Base-by-base conservation (phyloP, 2,329 filamentous ascomycete genomes). In the Penicillium thymicola region DNA sequence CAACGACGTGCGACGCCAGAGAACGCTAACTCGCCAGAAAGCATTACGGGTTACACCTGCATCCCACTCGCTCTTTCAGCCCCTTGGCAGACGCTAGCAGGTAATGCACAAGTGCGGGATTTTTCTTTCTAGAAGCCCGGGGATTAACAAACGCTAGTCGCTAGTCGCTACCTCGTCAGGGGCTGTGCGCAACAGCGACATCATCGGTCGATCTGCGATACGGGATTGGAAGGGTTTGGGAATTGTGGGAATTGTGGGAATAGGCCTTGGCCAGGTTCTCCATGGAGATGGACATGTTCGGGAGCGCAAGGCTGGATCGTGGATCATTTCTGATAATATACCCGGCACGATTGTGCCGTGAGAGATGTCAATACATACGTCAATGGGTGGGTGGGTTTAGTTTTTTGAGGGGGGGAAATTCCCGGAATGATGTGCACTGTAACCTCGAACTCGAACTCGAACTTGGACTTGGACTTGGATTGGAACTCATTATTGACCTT, bases 121-220 rank as follows among this genome's bases (percentile, higher is more conserved):
- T 64, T 64, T 57, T 47, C 43, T 52, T 63, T 59, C 55, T 54
- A 58, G 57, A 63, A 62, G 38, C 18, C 50, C 18, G 42, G 55
- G 58, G 49, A 59, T 37, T 37, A 55, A 49, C 45, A 50, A 61
- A 59, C 14, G 32, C 45, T 43, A 53, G 41, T 46, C 16, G 18
- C 18, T 37, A 38, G 45, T 25, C 16, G 23, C 28, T 41, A 42
- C 14, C 27, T 50, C 30, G 18, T 13, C 41, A 54, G 59, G 53
- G 59, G 57, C 59, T 60, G 59, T 60, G 59, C 51, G 51, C 44
- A 27, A 37, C 30, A 36, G 52, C 46, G 44, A 54, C 43, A 53
- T 51, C 56, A 55, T 55, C 46, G 25, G 34, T 53, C 51, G 46
- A 50, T 47, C 45, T 54, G 36, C 38, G 41, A 52, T 46, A 50